Conservation (phyloP, 2,329 filamentous ascomycete species). For the Ramularia collo-cygni region DNA sequence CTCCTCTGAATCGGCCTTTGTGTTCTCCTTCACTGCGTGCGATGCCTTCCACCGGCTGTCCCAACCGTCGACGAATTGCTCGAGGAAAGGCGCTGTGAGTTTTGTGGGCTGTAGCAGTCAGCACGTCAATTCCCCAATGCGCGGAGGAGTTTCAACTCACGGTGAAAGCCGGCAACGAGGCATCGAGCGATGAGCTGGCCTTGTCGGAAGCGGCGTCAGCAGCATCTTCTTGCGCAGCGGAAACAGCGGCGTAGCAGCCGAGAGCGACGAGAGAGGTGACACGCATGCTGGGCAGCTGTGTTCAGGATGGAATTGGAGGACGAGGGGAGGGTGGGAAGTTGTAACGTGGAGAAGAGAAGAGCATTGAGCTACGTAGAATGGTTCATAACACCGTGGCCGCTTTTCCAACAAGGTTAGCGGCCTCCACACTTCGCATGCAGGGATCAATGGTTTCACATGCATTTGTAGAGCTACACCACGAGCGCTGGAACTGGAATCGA, state of each 20-base stretch:
- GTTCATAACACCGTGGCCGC: not conserved
- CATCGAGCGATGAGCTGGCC: constrained; percentile 11
- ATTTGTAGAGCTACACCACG: too few relatives aligned
- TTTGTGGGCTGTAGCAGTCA: constrained; percentile 61
- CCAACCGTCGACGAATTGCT: constrained; percentile 98
- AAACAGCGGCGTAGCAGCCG: constrained; percentile 62
- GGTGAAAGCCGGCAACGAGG: constrained; percentile 17
- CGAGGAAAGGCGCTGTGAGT: constrained; percentile 88
- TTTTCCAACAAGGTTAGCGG: not conserved
- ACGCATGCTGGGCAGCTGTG: constrained; percentile 58
- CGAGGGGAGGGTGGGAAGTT: not conserved
- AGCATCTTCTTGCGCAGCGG: constrained; percentile 49
- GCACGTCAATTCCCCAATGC: not conserved
- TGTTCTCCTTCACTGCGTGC: constrained; percentile 92
- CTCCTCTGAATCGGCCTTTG: constrained; percentile 77
- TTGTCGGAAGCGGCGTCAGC: constrained; percentile 14
- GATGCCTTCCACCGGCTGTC: constrained; percentile 88
- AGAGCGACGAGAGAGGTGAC: constrained; percentile 72
- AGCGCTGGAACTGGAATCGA: too few relatives aligned
- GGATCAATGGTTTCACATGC: too few relatives aligned
- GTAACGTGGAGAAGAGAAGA: not conserved
- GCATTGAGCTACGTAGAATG: not conserved
- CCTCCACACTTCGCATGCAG: not conserved
- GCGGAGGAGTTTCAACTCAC: constrained; percentile 6
- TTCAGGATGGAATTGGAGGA: not conserved